Evolutionary conservation across 2,329 filamentous ascomycete species (phyloP), one percentile per base, ranked within the genome.

Genomic region (Scortechinia acanthostroma): DNA sequence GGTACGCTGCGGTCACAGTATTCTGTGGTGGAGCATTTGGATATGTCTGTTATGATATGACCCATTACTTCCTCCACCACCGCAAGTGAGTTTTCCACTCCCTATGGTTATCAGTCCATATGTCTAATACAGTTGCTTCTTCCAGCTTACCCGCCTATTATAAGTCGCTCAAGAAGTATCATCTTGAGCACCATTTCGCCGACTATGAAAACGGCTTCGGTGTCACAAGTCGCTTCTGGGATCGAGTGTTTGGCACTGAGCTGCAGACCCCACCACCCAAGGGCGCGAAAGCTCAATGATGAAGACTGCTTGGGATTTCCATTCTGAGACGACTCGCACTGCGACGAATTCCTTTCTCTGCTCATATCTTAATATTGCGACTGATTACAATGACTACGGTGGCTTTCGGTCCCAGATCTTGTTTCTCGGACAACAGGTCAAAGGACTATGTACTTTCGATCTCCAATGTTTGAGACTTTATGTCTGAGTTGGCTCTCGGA

Each of bases 1-100:
- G 91, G 91, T 76, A 87, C 63, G 77, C 84, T 6, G 93, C 82
- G 3, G 78, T 83, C 0, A 79, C 83, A 19, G 84, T 89, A 3
- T 98, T 77, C 70, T 91, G 83, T 56, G 93, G 93, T 43, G 93
- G 91, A 49, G 83, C 98, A 51, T 95, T 95, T 55, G 93, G 93
- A 47, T 98, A 98, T 62, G 77, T 96, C 50, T 90, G 86, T 73
- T 98, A 98, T 69, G 93, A 98, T 63, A 59, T 96, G 70, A 98
- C 93, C 2, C 93, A 98, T 65, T 98, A 97, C 74, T 98, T 98
- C 76, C 77, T 98, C 30, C 93, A 98, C 64, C 93, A 98, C 70
- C 80, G 86, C 68, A 94, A 89, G 35, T 40, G 20, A 40, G 35
- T 40, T n/a, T n/a, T n/a, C n/a, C n/a, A 19, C 17, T 6, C 20